Base-by-base conservation (phyloP, 331 rosid species). In the Cydonia oblonga region DNA sequence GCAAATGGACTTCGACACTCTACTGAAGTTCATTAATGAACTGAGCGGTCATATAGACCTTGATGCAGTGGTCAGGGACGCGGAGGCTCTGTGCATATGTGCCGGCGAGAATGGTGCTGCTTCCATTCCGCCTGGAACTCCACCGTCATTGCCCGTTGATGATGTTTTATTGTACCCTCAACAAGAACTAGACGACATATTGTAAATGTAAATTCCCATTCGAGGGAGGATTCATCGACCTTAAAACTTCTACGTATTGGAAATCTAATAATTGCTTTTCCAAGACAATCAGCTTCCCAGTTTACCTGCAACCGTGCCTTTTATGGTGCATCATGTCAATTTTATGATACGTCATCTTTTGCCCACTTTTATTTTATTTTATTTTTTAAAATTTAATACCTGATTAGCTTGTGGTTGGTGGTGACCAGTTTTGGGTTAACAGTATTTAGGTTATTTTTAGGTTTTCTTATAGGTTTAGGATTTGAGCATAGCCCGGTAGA, bases 111-210 rank as follows among this genome's bases (percentile, higher is more conserved):
- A 89, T 38, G 99, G 96, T 49, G 90, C 80, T 2, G 92, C 99
- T 77, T 82, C 80, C 81, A 91, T 95, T 74, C 99, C 99, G 9
- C 99, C 99, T 11, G 99, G 99, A 79, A 95, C 99, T 67, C 97
- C 99, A 4, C 96, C 99, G 26, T 89, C 98, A 1, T 57, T 95
- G 79, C 98, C 99, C n/a, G 51, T 84, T 69, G 96, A 89, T 35
- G 90, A 85, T 66, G 88, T 87, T 68, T 83, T 85, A 60, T 80
- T 84, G n/a, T 89, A 85, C 66, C 11, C 69, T 70, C 96, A 85
- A 62, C 88, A 84, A 69, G 99, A 87, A 38, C 87, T 81, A 64
- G 99, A 95, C 81, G 98, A 89, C 22, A 80, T 90, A 15, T 73
- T 89, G 90, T 93, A 87, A 79, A 74, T 77, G n/a, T 58, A 38